Evolutionary conservation across 2,329 filamentous ascomycete species (phyloP).

Genomic region (Lachnellula occidentalis): DNA sequence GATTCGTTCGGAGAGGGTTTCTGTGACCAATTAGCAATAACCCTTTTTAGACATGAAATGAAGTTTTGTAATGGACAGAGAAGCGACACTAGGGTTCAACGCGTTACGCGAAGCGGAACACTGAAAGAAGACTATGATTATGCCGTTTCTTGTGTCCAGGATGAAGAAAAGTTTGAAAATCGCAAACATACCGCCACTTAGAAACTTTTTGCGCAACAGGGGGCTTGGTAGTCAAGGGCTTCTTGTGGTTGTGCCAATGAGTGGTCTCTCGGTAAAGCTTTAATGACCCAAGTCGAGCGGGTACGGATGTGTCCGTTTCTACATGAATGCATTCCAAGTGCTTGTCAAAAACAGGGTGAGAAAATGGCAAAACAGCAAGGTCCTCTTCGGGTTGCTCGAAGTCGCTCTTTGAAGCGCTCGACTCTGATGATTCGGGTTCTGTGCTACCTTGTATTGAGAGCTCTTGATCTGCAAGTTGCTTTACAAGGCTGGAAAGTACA

Average conservation of each 20-base stretch:
- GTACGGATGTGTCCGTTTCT: conserved; percentile 27
- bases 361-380: conserved; percentile 40
- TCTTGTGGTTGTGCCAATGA: conserved; percentile 60
- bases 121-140: too few species aligned
- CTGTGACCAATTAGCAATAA: conserved; percentile 12
- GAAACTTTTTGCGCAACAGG: conserved; percentile 37
- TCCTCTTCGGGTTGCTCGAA: conserved; percentile 8
- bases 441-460: conserved; percentile 26
- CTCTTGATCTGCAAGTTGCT: conserved; percentile 29
- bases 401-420: conserved; percentile 10
- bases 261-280: conserved; percentile 43
- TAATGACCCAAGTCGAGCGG: conserved; percentile 20
- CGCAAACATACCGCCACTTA: conserved; percentile 26
- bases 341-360: conserved; percentile 40
- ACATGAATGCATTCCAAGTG: conserved; percentile 41
- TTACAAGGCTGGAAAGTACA: conserved; percentile 23
- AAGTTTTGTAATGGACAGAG: too few species aligned
- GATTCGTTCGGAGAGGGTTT: conserved; percentile 38
- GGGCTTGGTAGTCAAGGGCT: conserved; percentile 40
- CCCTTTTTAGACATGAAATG: neutral
- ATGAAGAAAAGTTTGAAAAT: neutral
- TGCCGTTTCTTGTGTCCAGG: neutral
- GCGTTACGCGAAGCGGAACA: too few species aligned
- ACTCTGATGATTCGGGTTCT: conserved; percentile 14
- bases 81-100: too few species aligned